A percentile compares a stretch with the other conserved stretches of the same genome.
Evolutionary conservation across 768 basidiomycete genomes (phyloP).

Genomic region (Melanogaster broomeanus): DNA sequence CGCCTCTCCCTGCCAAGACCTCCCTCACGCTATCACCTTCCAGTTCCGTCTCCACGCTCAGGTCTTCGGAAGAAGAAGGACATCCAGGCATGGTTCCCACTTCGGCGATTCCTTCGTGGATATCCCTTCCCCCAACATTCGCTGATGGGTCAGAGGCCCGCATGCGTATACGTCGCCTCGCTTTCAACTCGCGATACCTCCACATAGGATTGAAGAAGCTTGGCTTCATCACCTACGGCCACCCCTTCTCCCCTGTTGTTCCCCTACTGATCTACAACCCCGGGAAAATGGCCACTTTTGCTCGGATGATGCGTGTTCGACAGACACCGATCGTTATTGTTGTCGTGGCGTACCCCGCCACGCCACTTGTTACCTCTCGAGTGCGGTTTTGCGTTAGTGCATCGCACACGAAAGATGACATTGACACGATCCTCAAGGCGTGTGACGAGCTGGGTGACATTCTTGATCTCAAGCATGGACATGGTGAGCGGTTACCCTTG

Average conservation of each 20-base stretch:
- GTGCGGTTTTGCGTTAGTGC: conserved; percentile 95
- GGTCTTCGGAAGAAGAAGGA: conserved; percentile 41
- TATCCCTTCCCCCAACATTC: conserved; percentile 69
- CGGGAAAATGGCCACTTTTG: conserved; percentile 92
- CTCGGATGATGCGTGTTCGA: conserved; percentile 79
- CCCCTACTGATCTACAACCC: conserved; percentile 91
- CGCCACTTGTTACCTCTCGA: conserved; percentile 82
- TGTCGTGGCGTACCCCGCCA: conserved; percentile 89
- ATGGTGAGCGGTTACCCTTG: conserved; percentile 71
- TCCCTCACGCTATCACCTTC: conserved; percentile 31
- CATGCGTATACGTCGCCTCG: conserved; percentile 80
- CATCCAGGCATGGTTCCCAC: conserved; percentile 74
- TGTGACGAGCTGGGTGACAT: conserved; percentile 91
- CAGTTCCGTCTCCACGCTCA: conserved; percentile 27
- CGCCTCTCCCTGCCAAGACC: conserved; percentile 32
- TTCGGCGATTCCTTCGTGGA: conserved; percentile 71
- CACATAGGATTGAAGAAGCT: conserved; percentile 83
- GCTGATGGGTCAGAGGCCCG: conserved; percentile 84
- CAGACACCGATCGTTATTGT: conserved; percentile 84
- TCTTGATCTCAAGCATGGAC: conserved; percentile 86
- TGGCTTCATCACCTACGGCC: conserved; percentile 96
- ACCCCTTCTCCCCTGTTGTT: conserved; percentile 89
- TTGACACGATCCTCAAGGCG: conserved; percentile 82
- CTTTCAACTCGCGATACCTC: conserved; percentile 95
- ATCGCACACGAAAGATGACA: conserved; percentile 95